Conservation (phyloP, 495 filamentous ascomycete genomes). For the Opeltia flavorubescens region DNA sequence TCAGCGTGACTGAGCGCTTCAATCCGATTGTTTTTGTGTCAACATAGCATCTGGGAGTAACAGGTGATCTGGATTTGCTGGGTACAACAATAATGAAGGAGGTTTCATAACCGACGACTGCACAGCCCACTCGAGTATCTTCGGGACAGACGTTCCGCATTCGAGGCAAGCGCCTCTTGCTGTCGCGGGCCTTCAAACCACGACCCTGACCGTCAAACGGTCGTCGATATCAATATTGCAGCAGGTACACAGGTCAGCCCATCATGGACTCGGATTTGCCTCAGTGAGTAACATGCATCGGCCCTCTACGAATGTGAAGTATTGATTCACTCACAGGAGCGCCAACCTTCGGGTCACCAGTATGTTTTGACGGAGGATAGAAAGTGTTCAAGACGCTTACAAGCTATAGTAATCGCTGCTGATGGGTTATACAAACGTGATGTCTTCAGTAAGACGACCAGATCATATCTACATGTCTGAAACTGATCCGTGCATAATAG, state of each 20-base stretch:
- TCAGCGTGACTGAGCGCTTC: too few species aligned
- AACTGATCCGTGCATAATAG: slow-evolving; percentile 30
- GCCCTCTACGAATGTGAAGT: slow-evolving; percentile 2
- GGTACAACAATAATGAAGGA: too few species aligned
- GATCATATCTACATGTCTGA: slow-evolving; percentile 4
- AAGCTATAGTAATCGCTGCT: slow-evolving; percentile 73
- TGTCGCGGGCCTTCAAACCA: background rate
- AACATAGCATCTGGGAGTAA: too few species aligned
- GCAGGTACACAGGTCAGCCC: slow-evolving; percentile 31
- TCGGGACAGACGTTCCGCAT: background rate
- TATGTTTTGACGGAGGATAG: slow-evolving; percentile 22
- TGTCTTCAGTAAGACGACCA: slow-evolving; percentile 72
- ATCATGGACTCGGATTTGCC: slow-evolving; percentile 48
- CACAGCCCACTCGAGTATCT: background rate
- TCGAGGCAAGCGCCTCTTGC: background rate
- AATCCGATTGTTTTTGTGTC: too few species aligned
- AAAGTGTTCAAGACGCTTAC: slow-evolving; percentile 1
- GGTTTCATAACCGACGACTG: background rate
- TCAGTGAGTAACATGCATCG: slow-evolving; percentile 29
- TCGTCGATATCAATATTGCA: too few species aligned
- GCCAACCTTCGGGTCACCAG: slow-evolving; percentile 53
- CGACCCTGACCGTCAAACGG: too few species aligned
- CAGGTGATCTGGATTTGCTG: background rate
- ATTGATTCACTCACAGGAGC: slow-evolving; percentile 28
- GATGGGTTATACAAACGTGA: slow-evolving; percentile 98